A percentile compares a stretch with the other conserved stretches of the same genome.
These are phyloP conservation scores for Penicillium corylophilum DNA, from an alignment of 2,329 filamentous ascomycete species.

Conservation along the genomic window DNA sequence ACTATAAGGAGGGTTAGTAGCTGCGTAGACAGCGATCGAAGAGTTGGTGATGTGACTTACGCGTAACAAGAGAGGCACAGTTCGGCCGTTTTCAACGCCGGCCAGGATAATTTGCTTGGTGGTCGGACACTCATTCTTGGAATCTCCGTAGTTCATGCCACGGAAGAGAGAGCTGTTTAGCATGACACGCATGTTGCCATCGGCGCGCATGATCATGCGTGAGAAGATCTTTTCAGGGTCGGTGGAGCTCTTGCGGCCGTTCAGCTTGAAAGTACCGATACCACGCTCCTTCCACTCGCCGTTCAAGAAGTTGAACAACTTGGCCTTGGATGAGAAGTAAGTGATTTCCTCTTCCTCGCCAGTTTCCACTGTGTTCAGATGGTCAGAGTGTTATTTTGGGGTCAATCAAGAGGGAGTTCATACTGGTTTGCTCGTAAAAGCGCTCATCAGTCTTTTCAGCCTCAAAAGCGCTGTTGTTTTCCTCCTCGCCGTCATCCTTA, in stretches of 20 bases:
- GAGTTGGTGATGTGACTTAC: conserved; percentile 42
- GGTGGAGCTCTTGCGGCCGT: conserved; percentile 56
- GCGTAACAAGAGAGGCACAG: conserved; percentile 56
- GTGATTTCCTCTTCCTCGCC: conserved; percentile 83
- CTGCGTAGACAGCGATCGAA: background rate
- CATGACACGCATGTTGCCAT: conserved; percentile 82
- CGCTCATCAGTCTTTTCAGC: conserved; percentile 50
- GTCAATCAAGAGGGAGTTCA: conserved; percentile 29
- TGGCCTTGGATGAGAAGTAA: conserved; percentile 72
- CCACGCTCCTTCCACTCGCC: conserved; percentile 88
- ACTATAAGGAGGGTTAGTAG: conserved; percentile 23
- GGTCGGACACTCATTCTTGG: conserved; percentile 60
- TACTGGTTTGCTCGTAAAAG: conserved; percentile 64
- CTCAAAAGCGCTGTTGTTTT: conserved; percentile 50
- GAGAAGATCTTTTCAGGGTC: conserved; percentile 58
- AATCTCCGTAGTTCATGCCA: conserved; percentile 73
- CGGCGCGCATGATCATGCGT: conserved; percentile 85
- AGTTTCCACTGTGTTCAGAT: conserved; percentile 67
- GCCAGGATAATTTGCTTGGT: conserved; percentile 69
- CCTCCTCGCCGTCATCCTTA: conserved; percentile 53
- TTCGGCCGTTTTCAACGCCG: conserved; percentile 54
- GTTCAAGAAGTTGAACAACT: conserved; percentile 76
- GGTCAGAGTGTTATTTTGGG: conserved; percentile 26
- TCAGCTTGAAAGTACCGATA: conserved; percentile 79
- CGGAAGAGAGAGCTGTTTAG: conserved; percentile 81